Percentiles rank a stretch among this genome's conserved stretches.
Conservation (phyloP, 495 filamentous ascomycete species). For the Neurospora sp. region DNA sequence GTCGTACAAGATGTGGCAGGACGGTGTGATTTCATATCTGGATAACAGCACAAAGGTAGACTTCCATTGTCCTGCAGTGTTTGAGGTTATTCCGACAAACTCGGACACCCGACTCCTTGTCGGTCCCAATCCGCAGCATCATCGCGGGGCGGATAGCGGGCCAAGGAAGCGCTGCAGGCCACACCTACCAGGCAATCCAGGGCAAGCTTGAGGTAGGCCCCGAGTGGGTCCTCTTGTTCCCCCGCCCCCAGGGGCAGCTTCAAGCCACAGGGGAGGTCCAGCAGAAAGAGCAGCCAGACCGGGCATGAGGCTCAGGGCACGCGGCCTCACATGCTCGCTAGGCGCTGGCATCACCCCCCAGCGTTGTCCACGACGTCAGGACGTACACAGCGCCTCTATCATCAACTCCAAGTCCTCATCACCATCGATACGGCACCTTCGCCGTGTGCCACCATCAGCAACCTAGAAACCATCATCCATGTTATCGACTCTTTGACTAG, state of each 20-base stretch:
- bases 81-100: neutral
- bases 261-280: neutral
- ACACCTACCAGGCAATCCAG: neutral
- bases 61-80: neutral
- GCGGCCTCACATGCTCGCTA: neutral
- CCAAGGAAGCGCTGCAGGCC: neutral
- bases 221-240: neutral
- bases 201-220: neutral
- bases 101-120: neutral
- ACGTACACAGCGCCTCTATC: neutral
- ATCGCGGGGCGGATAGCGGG: neutral
- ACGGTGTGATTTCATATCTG: neutral
- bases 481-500: neutral
- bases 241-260: neutral
- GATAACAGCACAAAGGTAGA: neutral
- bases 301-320: neutral
- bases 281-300: neutral
- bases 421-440: neutral
- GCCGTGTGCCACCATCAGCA: neutral
- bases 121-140: neutral
- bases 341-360: neutral
- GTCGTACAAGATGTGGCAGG: neutral
- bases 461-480: neutral
- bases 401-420: neutral
- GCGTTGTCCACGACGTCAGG: constrained; percentile 11